phyloP scores from a whole-genome alignment of 148 eudicot species.

The Rhododendron ferrugineum region DNA sequence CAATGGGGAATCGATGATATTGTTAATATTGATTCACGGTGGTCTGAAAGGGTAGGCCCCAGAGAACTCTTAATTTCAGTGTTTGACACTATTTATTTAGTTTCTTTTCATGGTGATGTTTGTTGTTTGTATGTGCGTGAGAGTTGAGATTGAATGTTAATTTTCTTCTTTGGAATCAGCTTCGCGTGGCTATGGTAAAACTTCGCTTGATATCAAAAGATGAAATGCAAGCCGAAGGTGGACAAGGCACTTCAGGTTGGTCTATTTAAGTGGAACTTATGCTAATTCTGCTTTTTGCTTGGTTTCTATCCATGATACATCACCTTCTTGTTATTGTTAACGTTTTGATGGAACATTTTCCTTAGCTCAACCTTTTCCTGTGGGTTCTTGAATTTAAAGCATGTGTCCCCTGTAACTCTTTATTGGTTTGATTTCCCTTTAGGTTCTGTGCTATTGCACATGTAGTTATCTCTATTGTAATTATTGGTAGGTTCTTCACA shows the following conservation, averaged over 20 bases:
- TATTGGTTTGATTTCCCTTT: not conserved
- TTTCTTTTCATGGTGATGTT: not conserved
- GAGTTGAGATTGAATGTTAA: not conserved
- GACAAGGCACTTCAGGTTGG: constrained; percentile 35
- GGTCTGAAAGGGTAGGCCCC: constrained; percentile 43
- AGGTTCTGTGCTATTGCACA: not conserved
- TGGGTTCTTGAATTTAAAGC: not conserved
- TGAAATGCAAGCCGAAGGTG: constrained; percentile 19
- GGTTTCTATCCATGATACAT: not conserved
- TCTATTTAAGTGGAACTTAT: not conserved
- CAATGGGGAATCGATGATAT: constrained; percentile 58
- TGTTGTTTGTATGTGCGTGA: not conserved
- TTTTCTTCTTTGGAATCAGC: constrained; percentile 33
- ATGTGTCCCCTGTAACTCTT: not conserved
- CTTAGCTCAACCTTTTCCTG: not conserved
- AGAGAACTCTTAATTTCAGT: not conserved
- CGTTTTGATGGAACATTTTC: not conserved
- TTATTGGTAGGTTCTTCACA: not conserved
- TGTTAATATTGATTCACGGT: constrained; percentile 38
- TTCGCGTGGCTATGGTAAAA: constrained; percentile 33
- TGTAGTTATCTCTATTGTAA: not conserved
- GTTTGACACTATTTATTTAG: not conserved
- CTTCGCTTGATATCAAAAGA: constrained; percentile 35
- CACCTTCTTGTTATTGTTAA: not conserved
- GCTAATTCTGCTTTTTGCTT: not conserved